Conservation (phyloP, 176 grass and related monocot genomes). For the Triticum dicoccoides region DNA sequence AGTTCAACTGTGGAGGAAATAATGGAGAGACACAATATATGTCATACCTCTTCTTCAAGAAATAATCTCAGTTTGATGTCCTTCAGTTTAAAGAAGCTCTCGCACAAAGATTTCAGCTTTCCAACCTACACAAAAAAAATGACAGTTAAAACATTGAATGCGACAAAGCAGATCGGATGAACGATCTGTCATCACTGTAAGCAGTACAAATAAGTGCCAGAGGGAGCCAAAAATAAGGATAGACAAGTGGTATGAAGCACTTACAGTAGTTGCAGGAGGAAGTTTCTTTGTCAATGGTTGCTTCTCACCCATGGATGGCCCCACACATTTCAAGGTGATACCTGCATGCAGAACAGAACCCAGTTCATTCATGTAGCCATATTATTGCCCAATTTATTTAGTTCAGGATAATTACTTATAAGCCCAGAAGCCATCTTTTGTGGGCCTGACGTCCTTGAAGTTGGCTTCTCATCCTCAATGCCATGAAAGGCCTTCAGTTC, state of each 20-base stretch:
- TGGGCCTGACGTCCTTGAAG: conserved; percentile 52
- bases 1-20: neutral
- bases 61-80: conserved; percentile 68
- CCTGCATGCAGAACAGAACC: conserved; percentile 35
- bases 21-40: neutral
- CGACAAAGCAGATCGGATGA: neutral
- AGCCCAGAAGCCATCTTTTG: conserved; percentile 87
- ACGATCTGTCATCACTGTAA: neutral
- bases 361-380: neutral
- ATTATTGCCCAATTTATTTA: neutral
- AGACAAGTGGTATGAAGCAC: neutral
- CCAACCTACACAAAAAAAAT: conserved; percentile 42
- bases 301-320: conserved; percentile 91
- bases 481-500: conserved; percentile 75
- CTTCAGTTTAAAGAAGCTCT: conserved; percentile 94
- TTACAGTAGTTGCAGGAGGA: conserved; percentile 75
- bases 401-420: conserved; percentile 52
- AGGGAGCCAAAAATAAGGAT: neutral
- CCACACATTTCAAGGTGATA: conserved; percentile 88
- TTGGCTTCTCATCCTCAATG: conserved; percentile 80
- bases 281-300: conserved; percentile 79
- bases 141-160: neutral
- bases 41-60: conserved; percentile 80
- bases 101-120: conserved; percentile 77
- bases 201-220: neutral